Evolutionary conservation across 352 stramenopile genomes (phyloP).

Genomic region (Pythium aquatile): DNA sequence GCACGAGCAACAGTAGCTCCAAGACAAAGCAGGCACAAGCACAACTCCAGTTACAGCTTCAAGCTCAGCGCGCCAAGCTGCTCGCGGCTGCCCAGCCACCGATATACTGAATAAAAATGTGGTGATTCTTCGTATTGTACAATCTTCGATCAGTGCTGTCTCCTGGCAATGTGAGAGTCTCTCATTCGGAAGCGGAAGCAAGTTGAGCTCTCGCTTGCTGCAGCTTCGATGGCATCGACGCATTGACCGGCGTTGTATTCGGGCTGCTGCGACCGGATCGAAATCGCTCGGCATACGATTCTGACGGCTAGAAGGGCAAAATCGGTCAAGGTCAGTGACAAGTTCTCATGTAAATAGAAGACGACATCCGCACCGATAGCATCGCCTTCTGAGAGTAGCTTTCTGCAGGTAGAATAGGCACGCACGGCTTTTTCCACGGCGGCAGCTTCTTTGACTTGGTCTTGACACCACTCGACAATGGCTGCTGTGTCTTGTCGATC

Average conservation of each 20-base stretch:
- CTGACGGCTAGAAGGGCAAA: conserved; percentile 6
- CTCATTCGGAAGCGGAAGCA: neutral
- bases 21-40: conserved; percentile 62
- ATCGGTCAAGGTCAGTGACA: neutral
- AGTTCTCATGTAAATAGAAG: neutral
- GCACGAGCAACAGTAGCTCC: conserved; percentile 28
- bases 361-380: conserved; percentile 33
- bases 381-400: conserved; percentile 53
- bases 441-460: conserved; percentile 34
- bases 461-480: conserved; percentile 12
- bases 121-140: neutral
- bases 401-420: conserved; percentile 53
- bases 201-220: neutral
- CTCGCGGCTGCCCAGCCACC: conserved; percentile 22
- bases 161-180: neutral
- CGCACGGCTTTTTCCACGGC: conserved; percentile 54
- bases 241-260: neutral
- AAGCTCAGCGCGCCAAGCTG: conserved; percentile 35
- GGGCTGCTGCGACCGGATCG: conserved; percentile 19
- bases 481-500: neutral
- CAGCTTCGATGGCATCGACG: neutral
- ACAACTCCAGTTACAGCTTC: conserved; percentile 39
- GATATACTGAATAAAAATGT: conserved; percentile 20
- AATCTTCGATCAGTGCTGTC: neutral
- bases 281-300: conserved; percentile 40